phyloP scores from a whole-genome alignment of 2,329 filamentous ascomycete species.

The Fusarium virguliforme region DNA sequence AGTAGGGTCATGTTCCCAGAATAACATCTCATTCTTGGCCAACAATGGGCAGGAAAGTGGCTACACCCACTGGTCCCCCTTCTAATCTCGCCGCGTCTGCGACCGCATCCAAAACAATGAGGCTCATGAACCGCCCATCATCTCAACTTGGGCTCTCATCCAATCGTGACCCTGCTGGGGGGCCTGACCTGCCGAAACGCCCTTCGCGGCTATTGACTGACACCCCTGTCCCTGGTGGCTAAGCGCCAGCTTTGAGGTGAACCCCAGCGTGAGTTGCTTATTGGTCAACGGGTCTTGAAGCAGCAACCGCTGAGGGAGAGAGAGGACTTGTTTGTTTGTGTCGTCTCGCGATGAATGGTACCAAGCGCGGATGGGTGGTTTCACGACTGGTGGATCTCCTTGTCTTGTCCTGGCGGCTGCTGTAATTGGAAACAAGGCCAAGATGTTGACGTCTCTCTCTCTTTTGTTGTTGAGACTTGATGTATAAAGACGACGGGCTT shows the following conservation, averaged over 20 bases:
- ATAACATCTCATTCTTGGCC: slow-evolving; percentile 20
- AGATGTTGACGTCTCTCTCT: not conserved
- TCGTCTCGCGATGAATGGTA: slow-evolving; percentile 22
- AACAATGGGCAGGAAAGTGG: slow-evolving; percentile 22
- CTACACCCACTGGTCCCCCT: slow-evolving; percentile 17
- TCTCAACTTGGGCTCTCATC: slow-evolving; percentile 28
- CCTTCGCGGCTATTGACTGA: slow-evolving; percentile 39
- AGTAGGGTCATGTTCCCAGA: slow-evolving; percentile 30
- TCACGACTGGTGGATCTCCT: not conserved
- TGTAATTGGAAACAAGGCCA: slow-evolving; percentile 47
- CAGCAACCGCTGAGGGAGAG: slow-evolving; percentile 6
- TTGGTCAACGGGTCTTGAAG: slow-evolving; percentile 17
- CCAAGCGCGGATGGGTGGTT: slow-evolving; percentile 36
- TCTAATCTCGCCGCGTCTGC: slow-evolving; percentile 54
- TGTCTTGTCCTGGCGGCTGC: slow-evolving; percentile 40
- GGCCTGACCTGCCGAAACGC: slow-evolving; percentile 30
- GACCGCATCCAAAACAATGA: slow-evolving; percentile 47
- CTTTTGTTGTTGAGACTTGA: slow-evolving; percentile 24
- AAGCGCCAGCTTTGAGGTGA: slow-evolving; percentile 35
- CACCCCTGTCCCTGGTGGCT: slow-evolving; percentile 33
- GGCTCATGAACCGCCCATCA: slow-evolving; percentile 40
- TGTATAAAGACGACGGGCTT: slow-evolving; percentile 48
- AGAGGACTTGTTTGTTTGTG: slow-evolving; percentile 20
- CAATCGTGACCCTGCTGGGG: slow-evolving; percentile 43
- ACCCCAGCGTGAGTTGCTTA: not conserved